Evolutionary conservation across 2,329 filamentous ascomycete genomes (phyloP).

Genomic region (Alternaria arbusti): DNA sequence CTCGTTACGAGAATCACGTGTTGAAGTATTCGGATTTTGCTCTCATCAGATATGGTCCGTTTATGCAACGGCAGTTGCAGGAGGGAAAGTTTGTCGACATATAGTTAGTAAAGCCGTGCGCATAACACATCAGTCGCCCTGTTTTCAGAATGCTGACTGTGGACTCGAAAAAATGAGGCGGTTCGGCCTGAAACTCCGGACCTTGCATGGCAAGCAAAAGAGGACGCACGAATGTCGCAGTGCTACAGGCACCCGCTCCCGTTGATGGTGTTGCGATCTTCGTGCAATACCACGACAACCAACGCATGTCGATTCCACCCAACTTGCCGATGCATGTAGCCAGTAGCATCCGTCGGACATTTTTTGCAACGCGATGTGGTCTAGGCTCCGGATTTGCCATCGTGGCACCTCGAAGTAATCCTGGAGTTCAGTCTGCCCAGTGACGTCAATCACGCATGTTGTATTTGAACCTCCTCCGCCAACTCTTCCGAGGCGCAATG

Average conservation of each 20-base stretch:
- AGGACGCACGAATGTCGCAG: neutral
- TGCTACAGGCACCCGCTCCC: neutral
- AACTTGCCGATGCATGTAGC: neutral
- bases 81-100: neutral
- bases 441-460: neutral
- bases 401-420: neutral
- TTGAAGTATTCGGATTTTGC: neutral
- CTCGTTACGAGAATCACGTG: neutral
- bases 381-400: neutral
- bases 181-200: neutral
- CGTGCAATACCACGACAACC: neutral
- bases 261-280: neutral
- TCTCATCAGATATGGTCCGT: neutral
- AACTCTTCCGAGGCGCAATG: neutral
- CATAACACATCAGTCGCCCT: neutral
- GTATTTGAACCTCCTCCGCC: neutral
- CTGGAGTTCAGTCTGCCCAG: neutral
- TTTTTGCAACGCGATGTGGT: neutral
- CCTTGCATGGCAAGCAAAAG: neutral
- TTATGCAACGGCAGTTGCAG: neutral
- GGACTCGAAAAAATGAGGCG: neutral
- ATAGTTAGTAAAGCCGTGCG: neutral
- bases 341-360: neutral
- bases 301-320: neutral
- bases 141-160: neutral